Evolutionary conservation across 495 filamentous ascomycete genomes (phyloP), one percentile per base, ranked within the genome.

Genomic region (Podospora pseudocomata): DNA sequence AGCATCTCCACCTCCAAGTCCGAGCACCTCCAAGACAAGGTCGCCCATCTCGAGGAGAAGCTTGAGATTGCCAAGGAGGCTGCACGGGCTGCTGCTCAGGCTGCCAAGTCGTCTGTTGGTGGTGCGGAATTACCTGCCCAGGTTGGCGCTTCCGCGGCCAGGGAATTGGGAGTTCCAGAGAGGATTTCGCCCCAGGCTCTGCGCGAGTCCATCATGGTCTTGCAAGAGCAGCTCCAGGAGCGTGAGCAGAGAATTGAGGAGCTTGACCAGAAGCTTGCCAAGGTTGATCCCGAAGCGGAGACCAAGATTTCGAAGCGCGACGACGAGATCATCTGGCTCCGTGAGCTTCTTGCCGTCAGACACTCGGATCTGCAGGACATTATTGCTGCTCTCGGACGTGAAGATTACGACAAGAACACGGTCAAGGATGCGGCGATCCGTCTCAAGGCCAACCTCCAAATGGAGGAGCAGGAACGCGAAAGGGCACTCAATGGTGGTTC

Each of bases 401-500:
- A 93, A 2, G 80, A 84, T 53, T 93, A 90, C 75, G 88, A 97
- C 80, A 84, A 85, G 44, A 85, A 91, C 68, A 84, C 86, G 18
- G 89, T 97, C 65, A 90, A 89, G 68, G 93, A 98, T 76, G 92
- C 93, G 11, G 92, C 93, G 39, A 97, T 97, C 71, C 89, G 95
- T 7, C 86, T 99, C 66, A 93, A 92, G 74, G 91, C 96, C 20
- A 97, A 95, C 72, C 84, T 99, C 19, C 91, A 98, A 76, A 99
- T 99, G 95, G 93, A 98, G 73, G 91, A 92, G 77, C 92, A 97
- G 74, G 95, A 96, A 76, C 90, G 90, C 20, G 96, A 98, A 73
- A 71, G 81, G 66, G 84, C 84, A 3, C 82, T 85, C 81, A 86
- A 86, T 65, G 85, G 90, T 5, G 83, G 80, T 7, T 84, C 82